Evolutionary conservation across 2,329 filamentous ascomycete species (phyloP).

Genomic region (Capronia coronata): DNA sequence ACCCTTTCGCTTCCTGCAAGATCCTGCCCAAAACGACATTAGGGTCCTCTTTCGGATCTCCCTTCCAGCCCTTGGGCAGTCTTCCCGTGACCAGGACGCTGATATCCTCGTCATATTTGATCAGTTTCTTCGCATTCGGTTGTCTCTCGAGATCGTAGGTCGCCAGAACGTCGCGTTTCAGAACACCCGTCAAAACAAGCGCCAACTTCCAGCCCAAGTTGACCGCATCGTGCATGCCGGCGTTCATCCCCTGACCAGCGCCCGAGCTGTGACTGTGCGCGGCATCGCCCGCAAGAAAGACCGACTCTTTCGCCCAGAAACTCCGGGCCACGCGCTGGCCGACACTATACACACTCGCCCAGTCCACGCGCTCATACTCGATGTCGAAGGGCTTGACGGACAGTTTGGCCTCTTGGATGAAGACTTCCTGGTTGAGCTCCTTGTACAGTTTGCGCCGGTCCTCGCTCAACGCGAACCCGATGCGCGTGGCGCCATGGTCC

Average conservation of each 20-base stretch:
- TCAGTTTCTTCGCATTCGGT: constrained; percentile 31
- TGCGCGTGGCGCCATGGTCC: constrained; percentile 49
- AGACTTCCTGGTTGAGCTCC: constrained; percentile 35
- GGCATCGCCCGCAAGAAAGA: constrained; percentile 26
- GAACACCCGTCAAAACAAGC: constrained; percentile 25
- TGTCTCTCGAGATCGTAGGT: constrained; percentile 33
- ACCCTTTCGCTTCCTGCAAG: constrained; percentile 27
- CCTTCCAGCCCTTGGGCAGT: constrained; percentile 33
- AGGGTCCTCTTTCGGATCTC: constrained; percentile 28
- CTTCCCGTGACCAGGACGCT: constrained; percentile 29
- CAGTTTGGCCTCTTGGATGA: constrained; percentile 36
- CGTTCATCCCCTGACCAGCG: constrained; percentile 28
- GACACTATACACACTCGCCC: constrained; percentile 42
- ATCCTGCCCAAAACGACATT: constrained; percentile 29
- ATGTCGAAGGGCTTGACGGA: constrained; percentile 38
- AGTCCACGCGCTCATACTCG: constrained; percentile 38
- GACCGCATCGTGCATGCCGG: constrained; percentile 27
- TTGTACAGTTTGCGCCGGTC: constrained; percentile 36
- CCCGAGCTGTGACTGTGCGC: constrained; percentile 27
- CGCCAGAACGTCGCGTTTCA: constrained; percentile 26
- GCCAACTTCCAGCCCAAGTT: constrained; percentile 28
- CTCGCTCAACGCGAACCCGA: constrained; percentile 48
- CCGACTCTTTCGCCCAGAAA: constrained; percentile 23
- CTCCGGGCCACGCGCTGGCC: constrained; percentile 37
- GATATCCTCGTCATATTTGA: constrained; percentile 32